Percentiles rank a stretch among this genome's conserved stretches.
phyloP scores from a whole-genome alignment of 345 rosid species.

The Excoecaria agallocha region DNA sequence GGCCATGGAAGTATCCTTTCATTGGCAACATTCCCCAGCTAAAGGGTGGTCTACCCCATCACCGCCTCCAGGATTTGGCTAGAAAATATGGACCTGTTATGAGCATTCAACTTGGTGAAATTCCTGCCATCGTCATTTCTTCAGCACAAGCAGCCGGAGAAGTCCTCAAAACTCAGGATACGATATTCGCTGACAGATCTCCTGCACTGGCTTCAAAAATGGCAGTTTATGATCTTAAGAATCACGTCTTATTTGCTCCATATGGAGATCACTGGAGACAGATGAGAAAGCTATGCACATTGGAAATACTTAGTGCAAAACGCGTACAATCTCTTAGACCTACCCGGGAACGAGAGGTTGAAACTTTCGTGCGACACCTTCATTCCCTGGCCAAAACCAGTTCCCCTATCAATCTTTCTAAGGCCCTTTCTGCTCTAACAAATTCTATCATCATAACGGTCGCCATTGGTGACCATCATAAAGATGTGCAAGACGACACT shows the following conservation, averaged over 20 bases:
- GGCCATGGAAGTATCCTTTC: conserved; percentile 33
- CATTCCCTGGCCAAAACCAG: conserved; percentile 9
- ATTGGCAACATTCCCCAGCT: conserved; percentile 36
- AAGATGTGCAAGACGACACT: conserved; percentile 21
- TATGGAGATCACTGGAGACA: too few species aligned
- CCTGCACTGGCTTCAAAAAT: too few species aligned
- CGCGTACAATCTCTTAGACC: too few species aligned
- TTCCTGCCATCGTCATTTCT: too few species aligned
- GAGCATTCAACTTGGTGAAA: too few species aligned
- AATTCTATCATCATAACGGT: conserved; percentile 12
- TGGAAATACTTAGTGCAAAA: too few species aligned
- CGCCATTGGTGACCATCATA: conserved; percentile 25
- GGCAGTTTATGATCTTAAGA: too few species aligned
- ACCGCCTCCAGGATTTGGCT: conserved; percentile 22
- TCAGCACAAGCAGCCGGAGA: too few species aligned
- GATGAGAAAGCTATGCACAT: too few species aligned
- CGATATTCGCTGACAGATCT: too few species aligned
- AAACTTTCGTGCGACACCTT: background rate
- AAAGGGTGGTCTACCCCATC: conserved; percentile 25
- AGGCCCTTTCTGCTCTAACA: conserved; percentile 5
- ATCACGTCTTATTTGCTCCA: too few species aligned
- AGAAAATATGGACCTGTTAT: conserved; percentile 34
- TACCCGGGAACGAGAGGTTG: conserved; percentile 10
- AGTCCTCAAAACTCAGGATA: too few species aligned
- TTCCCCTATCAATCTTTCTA: conserved; percentile 22